Conservation (phyloP, 371 early-diverging fungal genomes). For the Mucor sp. region DNA sequence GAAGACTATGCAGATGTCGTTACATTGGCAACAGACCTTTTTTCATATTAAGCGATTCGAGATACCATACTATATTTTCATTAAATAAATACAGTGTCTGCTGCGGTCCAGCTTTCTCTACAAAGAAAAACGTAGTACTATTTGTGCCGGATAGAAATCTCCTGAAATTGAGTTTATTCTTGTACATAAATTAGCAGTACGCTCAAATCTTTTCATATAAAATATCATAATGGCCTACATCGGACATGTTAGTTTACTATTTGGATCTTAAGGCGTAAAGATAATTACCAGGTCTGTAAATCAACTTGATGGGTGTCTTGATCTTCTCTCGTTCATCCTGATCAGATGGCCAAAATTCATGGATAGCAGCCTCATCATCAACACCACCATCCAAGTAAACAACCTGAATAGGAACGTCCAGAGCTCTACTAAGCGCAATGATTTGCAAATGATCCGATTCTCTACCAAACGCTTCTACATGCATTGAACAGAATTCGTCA, state of each 20-base stretch:
- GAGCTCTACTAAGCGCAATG: conserved; percentile 62
- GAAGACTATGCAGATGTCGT: neutral
- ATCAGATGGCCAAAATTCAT: conserved; percentile 49
- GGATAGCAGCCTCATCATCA: conserved; percentile 50
- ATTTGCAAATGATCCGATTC: conserved; percentile 75
- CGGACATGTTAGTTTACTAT: neutral
- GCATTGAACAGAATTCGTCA: conserved; percentile 63
- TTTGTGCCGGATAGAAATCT: neutral
- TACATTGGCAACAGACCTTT: neutral
- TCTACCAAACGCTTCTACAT: conserved; percentile 73
- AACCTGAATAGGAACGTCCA: conserved; percentile 61
- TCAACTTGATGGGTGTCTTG: conserved; percentile 37
- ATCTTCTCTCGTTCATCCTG: conserved; percentile 29
- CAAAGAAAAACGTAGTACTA: neutral
- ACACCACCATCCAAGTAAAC: conserved; percentile 67
- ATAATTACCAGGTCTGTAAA: conserved; percentile 48
- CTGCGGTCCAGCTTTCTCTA: neutral
- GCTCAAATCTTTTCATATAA: neutral
- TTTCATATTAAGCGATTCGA: neutral
- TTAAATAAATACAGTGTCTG: neutral
- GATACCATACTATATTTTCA: neutral
- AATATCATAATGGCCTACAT: conserved; percentile 15
- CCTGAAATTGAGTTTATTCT: neutral
- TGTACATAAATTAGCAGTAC: neutral
- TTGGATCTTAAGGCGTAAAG: too few species aligned